Conservation (phyloP, 2,329 filamentous ascomycete genomes). For the Daldinia eschscholtzii region DNA sequence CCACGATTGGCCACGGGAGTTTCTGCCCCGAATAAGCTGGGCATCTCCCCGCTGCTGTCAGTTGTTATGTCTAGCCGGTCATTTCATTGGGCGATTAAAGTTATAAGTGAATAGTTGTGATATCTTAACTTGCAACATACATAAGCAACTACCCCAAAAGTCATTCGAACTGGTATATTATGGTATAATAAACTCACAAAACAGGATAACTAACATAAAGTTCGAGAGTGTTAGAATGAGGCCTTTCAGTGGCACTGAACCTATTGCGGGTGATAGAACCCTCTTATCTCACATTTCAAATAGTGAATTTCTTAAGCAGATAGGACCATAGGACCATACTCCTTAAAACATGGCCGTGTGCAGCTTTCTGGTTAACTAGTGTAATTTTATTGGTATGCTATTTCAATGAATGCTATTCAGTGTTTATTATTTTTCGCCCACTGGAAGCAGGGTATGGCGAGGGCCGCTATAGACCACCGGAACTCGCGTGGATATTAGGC, state of each 20-base stretch:
- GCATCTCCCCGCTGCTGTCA: neutral
- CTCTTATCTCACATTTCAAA: too few species aligned
- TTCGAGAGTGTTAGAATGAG: neutral
- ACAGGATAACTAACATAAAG: neutral
- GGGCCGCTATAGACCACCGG: neutral
- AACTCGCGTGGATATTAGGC: conserved; percentile 4
- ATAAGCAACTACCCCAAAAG: too few species aligned
- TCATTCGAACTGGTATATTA: too few species aligned
- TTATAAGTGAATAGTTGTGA: neutral
- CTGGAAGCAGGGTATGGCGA: neutral
- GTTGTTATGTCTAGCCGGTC: neutral
- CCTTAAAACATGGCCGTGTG: too few species aligned
- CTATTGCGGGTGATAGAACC: too few species aligned
- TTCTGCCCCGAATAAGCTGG: neutral
- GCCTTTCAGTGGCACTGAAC: too few species aligned
- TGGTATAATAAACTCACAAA: too few species aligned
- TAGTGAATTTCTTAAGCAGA: too few species aligned
- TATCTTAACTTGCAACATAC: neutral
- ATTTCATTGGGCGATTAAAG: neutral
- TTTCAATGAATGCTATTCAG: neutral
- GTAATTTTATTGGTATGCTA: neutral
- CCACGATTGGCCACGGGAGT: conserved; percentile 2
- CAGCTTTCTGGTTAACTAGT: too few species aligned
- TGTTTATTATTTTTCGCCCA: neutral
- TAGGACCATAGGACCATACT: too few species aligned